Evolutionary conservation across 805 yeast species (phyloP), one percentile per base, ranked within the genome.

Genomic region (Wickerhamiella dianesei): DNA sequence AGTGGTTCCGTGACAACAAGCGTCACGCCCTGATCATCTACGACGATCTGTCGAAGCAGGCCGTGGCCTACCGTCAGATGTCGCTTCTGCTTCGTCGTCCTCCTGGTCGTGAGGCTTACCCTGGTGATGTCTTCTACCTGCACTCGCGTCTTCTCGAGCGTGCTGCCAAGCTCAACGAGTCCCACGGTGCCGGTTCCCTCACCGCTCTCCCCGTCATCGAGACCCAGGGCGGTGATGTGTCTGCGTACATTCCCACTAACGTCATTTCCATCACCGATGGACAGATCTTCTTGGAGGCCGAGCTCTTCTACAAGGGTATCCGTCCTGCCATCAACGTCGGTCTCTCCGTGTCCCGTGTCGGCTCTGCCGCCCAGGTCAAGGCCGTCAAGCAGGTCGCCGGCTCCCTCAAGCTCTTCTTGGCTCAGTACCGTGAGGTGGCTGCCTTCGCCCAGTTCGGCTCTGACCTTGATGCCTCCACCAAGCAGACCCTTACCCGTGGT

Each of bases 361-460:
- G 98, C 76, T 89, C 97, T 58, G 98, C 98, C 66, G 98, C 98
- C 66, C 98, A 92, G 79, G 97, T 92, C 65, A 92, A 92, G 81
- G 98, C 98, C 73, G 86, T 92, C 94, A 92, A 92, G 77, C 97
- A 92, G 80, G 97, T 92, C 74, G 98, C 98, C 62, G 99, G 98
- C 82, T 92, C 98, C 62, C 83, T 92, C 76, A 92, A 92, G 75
- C 85, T 92, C 73, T 92, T 87, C 96, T 84, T 92, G 80, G 99
- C 99, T 65, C 99, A 92, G 79, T 92, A 92, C 84, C 88, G 99
- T 86, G 99, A 92, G 82, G 98, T 92, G 64, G 98, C 98, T 70
- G 98, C 99, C 65, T 92, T 92, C 73, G 98, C 99, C 65, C 99
- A 92, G 80, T 92, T 92, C 80, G 99, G 99, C 82, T 92, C 99